These are phyloP conservation scores for Tetrapisispora pingtungensis DNA, from an alignment of 805 yeast genomes.

Conservation along the genomic window DNA sequence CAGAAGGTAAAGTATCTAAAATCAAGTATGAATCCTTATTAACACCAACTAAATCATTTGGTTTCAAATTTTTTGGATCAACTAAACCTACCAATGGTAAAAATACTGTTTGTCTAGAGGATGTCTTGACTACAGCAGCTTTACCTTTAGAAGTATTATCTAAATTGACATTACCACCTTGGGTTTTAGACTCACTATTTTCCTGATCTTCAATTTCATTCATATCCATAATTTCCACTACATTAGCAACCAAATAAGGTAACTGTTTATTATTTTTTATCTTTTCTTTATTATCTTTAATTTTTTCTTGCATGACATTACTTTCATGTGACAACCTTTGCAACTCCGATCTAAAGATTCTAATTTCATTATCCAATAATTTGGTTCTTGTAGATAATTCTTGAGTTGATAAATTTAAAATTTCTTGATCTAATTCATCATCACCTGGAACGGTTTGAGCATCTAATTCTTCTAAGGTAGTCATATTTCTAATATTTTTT, in stretches of 20 bases:
- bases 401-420: slow-evolving; percentile 62
- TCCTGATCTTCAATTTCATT: slow-evolving; percentile 74
- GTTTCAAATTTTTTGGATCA: slow-evolving; percentile 81
- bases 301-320: slow-evolving; percentile 83
- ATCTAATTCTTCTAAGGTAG: slow-evolving; percentile 78
- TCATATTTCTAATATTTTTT: slow-evolving; percentile 35
- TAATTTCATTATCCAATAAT: slow-evolving; percentile 86
- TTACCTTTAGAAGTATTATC: slow-evolving; percentile 88
- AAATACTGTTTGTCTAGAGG: slow-evolving; percentile 95
- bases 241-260: slow-evolving; percentile 94
- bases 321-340: slow-evolving; percentile 88
- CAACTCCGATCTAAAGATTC: slow-evolving; percentile 85
- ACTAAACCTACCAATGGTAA: slow-evolving; percentile 93
- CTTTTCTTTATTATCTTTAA: slow-evolving; percentile 92
- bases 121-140: slow-evolving; percentile 96
- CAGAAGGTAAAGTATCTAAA: slow-evolving; percentile 90
- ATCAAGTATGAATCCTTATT: slow-evolving; percentile 93
- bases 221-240: slow-evolving; percentile 86
- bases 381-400: slow-evolving; percentile 82
- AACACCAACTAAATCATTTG: slow-evolving; percentile 97
- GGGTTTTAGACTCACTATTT: slow-evolving; percentile 42
- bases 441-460: slow-evolving; percentile 35
- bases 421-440: slow-evolving; percentile 70
- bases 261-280: slow-evolving; percentile 90
- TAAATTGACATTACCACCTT: slow-evolving; percentile 90